These are phyloP conservation scores for Nemania diffusa DNA, from an alignment of 2,329 filamentous ascomycete genomes.

Conservation along the genomic window DNA sequence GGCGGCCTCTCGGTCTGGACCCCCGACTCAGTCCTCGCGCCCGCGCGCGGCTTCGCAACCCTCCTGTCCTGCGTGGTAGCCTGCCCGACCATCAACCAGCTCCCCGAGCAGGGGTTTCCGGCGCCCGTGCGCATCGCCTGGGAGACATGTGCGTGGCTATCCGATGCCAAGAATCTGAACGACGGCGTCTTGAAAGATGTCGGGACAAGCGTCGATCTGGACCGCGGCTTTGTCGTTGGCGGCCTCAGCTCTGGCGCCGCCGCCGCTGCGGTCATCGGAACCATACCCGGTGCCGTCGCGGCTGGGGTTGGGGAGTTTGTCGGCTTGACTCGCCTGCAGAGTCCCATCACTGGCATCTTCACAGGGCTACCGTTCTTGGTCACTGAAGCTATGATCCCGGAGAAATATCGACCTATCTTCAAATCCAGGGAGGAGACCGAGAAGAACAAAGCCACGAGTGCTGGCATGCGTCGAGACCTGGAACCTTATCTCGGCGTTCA, in stretches of 20 bases:
- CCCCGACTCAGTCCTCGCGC: constrained; percentile 6
- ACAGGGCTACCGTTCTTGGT: constrained; percentile 2
- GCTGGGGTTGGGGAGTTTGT: constrained; percentile 1
- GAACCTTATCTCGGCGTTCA: constrained; percentile 8
- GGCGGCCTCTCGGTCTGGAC: constrained; percentile 2
- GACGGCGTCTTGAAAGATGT: constrained; percentile 1
- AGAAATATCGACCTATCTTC: constrained; percentile 4
- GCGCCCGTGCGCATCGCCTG: constrained; percentile 4
- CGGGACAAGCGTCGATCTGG: not conserved
- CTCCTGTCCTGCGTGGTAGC: constrained; percentile 13
- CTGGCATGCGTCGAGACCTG: not conserved
- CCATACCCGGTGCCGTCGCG: constrained; percentile 1
- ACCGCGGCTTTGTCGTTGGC: constrained; percentile 7
- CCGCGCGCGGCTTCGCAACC: constrained; percentile 9
- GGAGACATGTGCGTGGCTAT: constrained; percentile 6
- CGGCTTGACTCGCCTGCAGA: not conserved
- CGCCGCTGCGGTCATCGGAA: constrained; percentile 8
- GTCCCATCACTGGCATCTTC: constrained; percentile 12
- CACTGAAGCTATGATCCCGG: constrained; percentile 7
- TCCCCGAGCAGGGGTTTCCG: constrained; percentile 6
- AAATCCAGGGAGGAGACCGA: constrained; percentile 5
- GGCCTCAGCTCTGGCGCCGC: constrained; percentile 12
- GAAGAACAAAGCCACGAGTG: not conserved
- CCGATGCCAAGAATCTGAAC: constrained; percentile 1
- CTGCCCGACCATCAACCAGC: constrained; percentile 15